Evolutionary conservation across 2,329 filamentous ascomycete genomes (phyloP), one percentile per base, ranked within the genome.

Genomic region (Pyrenophora tritici-repentis): DNA sequence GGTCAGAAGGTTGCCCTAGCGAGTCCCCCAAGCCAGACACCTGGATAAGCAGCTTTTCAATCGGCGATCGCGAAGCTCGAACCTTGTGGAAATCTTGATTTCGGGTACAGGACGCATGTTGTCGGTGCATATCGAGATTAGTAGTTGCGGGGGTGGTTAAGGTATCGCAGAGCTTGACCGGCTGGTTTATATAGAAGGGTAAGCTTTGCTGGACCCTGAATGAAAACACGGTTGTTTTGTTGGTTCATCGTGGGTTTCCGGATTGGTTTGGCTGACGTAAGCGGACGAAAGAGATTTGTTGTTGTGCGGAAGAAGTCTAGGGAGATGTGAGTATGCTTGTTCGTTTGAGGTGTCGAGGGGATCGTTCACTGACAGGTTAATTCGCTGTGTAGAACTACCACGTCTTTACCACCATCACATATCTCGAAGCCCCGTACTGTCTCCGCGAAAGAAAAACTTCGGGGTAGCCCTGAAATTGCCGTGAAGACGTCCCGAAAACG

Each of bases 31-130:
- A 29, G 26, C 26, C 10, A 13, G 37, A 16, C 31, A 22, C 45
- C 32, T 33, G 32, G 36, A 20, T 42, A 16, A 13, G 36, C 26
- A 35, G 22, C 41, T 42, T 7, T 42, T 8, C 26, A 43, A 52
- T 52, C 49, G 49, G 49, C 49, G 49, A 52, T 52, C 49, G 49
- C 49, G 17, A 35, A 35, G 44, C 49, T 52, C 29, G 34, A 36
- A 29, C 18, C 24, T 51, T 16, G 35, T 31, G 32, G 24, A 24
- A 50, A 50, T 41, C 42, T 47, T 46, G 42, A 36, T 47, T 50
- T 42, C 14, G 17, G 22, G 24, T 20, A 17, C 37, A 12, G 24
- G 13, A 17, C 22, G 26, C 14, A 26, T 18, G n/a, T 34, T 36
- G 32, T 38, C 36, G 20, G 34, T 26, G 10, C 20, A 34, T 24